A percentile compares a stretch with the other conserved stretches of the same genome.
Evolutionary conservation across 768 basidiomycete genomes (phyloP).

Genomic region (Rickenella mellea): DNA sequence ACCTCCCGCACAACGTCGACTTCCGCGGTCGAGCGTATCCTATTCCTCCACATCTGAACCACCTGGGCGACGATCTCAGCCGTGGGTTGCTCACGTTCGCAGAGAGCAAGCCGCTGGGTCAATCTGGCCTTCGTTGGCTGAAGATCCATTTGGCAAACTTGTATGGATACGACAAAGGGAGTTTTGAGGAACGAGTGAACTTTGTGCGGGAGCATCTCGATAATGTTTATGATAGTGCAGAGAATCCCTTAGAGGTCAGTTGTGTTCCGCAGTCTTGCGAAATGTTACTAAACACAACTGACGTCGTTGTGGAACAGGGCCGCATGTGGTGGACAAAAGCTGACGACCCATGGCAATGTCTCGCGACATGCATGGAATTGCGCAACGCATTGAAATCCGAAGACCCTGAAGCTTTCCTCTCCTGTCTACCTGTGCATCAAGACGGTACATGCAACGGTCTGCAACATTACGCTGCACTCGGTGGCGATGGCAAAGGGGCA

Average conservation of each 20-base stretch:
- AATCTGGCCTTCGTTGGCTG: conserved; percentile 83
- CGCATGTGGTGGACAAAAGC: conserved; percentile 82
- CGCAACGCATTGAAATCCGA: conserved; percentile 66
- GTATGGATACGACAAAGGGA: conserved; percentile 91
- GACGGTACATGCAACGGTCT: conserved; percentile 98
- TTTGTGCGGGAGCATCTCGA: conserved; percentile 68
- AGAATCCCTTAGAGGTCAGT: conserved; percentile 65
- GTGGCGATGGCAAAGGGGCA: conserved; percentile 84
- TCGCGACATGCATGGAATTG: conserved; percentile 90
- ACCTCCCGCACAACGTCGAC: conserved; percentile 92
- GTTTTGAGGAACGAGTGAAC: conserved; percentile 82
- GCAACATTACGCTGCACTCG: conserved; percentile 97
- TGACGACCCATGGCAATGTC: conserved; percentile 97
- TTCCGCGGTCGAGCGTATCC: conserved; percentile 98
- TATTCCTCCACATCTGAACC: conserved; percentile 89
- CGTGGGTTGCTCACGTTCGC: conserved; percentile 83
- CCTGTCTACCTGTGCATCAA: conserved; percentile 85
- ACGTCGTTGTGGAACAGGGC: conserved; percentile 34
- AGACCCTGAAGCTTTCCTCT: conserved; percentile 46
- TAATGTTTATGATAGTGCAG: conserved; percentile 75
- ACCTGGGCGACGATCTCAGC: conserved; percentile 90
- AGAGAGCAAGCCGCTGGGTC: conserved; percentile 70
- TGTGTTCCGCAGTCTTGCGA: conserved; percentile 1
- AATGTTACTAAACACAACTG: conserved; percentile 2
- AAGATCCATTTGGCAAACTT: conserved; percentile 93